Evolutionary conservation across 306 rosid genomes (phyloP).

Genomic region (Pyrus betulifolia): DNA sequence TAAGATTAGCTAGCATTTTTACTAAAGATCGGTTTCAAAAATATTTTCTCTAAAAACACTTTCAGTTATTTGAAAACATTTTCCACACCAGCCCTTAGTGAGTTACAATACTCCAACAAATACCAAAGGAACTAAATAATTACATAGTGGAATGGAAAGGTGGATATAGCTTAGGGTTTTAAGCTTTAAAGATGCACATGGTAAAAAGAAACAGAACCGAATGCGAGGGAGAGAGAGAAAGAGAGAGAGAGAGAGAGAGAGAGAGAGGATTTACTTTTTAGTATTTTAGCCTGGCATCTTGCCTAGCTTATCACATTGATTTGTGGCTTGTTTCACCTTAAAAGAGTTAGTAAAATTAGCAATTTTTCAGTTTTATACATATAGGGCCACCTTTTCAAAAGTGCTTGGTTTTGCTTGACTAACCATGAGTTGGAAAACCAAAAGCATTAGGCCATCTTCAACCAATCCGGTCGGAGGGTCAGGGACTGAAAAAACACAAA

Average conservation of each 20-base stretch:
- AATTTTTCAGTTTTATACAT: neutral
- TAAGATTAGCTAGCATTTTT: no score
- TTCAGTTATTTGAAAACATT: no score
- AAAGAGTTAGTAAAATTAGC: neutral
- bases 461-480: no score
- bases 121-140: no score
- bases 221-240: no score
- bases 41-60: no score
- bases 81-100: no score
- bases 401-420: conserved; percentile 13
- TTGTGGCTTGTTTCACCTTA: neutral
- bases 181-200: conserved; percentile 2
- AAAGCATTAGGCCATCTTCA: conserved; percentile 7
- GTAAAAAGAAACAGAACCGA: neutral
- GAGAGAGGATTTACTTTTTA: neutral
- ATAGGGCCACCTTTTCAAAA: conserved; percentile 13
- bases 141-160: neutral
- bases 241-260: neutral
- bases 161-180: neutral
- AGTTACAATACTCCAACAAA: no score
- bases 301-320: neutral
- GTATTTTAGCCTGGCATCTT: neutral
- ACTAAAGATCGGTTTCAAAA: no score
- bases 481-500: no score
- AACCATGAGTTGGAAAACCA: conserved; percentile 30